These are phyloP conservation scores for Amanita subjunquillea DNA, from an alignment of 768 basidiomycete species.

Conservation along the genomic window DNA sequence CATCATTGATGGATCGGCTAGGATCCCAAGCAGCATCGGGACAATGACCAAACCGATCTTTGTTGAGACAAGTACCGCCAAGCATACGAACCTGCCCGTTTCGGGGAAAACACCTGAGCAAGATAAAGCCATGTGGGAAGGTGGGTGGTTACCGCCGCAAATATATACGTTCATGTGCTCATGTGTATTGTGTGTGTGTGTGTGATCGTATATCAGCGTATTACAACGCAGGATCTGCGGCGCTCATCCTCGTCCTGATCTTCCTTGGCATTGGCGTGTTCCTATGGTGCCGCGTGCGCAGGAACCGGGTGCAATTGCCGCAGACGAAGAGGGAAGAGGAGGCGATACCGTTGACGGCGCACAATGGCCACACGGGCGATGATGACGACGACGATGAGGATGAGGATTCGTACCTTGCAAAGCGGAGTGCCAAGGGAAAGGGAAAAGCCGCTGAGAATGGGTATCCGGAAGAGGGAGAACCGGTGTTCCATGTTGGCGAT, in stretches of 20 bases:
- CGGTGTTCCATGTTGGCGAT: constrained; percentile 4
- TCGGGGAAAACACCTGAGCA: constrained; percentile 57
- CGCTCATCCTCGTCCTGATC: constrained; percentile 73
- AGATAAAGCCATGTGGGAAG: constrained; percentile 86
- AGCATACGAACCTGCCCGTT: constrained; percentile 23
- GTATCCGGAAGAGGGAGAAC: constrained; percentile 1
- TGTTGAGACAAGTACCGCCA: constrained; percentile 30
- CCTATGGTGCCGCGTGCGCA: constrained; percentile 67
- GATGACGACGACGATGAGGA: not conserved
- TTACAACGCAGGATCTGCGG: constrained; percentile 86
- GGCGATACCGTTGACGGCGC: constrained; percentile 2
- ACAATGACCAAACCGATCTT: constrained; percentile 57
- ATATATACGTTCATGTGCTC: not conserved
- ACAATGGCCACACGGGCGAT: not conserved
- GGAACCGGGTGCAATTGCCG: constrained; percentile 31
- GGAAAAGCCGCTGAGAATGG: not conserved
- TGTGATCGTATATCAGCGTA: constrained; percentile 45
- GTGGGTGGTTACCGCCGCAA: constrained; percentile 26
- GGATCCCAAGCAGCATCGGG: constrained; percentile 75
- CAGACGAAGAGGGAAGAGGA: constrained; percentile 35
- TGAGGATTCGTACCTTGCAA: not conserved
- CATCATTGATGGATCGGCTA: constrained; percentile 71
- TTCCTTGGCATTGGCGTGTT: constrained; percentile 57
- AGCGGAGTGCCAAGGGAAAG: not conserved
- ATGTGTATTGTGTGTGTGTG: no score